These are phyloP conservation scores for Austroboletus rostrupii DNA, from an alignment of 1,284 basidiomycete species.

Conservation along the genomic window DNA sequence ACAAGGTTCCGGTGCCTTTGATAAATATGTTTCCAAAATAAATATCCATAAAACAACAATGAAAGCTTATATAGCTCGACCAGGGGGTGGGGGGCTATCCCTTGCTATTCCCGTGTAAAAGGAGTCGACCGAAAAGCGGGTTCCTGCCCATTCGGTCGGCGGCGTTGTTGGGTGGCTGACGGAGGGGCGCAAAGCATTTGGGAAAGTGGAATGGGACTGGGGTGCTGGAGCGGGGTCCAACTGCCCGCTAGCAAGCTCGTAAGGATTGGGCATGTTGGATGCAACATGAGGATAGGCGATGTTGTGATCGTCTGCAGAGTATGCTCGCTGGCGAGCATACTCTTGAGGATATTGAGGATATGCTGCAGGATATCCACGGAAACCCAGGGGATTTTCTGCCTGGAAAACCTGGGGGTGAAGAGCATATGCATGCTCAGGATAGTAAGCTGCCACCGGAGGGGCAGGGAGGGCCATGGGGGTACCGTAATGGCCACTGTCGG, in stretches of 20 bases:
- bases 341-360: constrained; percentile 7
- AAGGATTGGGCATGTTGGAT: constrained; percentile 12
- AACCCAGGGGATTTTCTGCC: not conserved
- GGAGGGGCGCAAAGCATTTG: constrained; percentile 18
- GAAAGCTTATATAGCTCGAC: constrained; percentile 18
- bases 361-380: not conserved
- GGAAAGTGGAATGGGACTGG: constrained; percentile 4
- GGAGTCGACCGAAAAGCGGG: constrained; percentile 28
- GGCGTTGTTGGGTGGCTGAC: not conserved
- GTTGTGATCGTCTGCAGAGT: constrained; percentile 19
- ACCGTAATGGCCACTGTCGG: constrained; percentile 24
- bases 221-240: constrained; percentile 7
- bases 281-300: constrained; percentile 12
- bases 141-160: constrained; percentile 8
- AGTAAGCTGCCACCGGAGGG: constrained; percentile 21
- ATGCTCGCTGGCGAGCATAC: constrained; percentile 17
- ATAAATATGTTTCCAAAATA: constrained; percentile 14
- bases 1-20: constrained; percentile 5
- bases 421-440: constrained; percentile 23
- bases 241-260: constrained; percentile 6
- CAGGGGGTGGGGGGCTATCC: constrained; percentile 11
- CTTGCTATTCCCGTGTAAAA: constrained; percentile 25
- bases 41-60: constrained; percentile 22
- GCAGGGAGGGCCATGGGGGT: constrained; percentile 12
- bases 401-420: constrained; percentile 15